phyloP scores from a whole-genome alignment of 495 filamentous ascomycete genomes.

The Podospora australis region DNA sequence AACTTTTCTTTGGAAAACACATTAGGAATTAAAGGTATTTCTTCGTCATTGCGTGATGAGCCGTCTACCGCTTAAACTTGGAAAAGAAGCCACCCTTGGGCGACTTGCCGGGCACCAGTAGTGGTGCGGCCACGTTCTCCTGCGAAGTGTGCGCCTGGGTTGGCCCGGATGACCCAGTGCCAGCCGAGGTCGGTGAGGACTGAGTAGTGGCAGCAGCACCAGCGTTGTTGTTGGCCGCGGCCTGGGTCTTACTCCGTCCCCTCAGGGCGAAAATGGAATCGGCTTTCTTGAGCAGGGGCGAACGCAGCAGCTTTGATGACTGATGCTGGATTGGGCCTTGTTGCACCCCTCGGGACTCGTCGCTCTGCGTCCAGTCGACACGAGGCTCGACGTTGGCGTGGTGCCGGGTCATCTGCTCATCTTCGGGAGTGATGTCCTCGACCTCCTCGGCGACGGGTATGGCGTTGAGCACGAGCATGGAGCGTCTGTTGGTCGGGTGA shows the following conservation, averaged over 20 bases:
- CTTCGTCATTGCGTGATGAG: no score
- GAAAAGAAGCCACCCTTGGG: no score
- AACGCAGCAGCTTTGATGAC: not conserved
- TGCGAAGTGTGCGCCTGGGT: no score
- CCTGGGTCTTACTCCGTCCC: not conserved
- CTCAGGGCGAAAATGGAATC: not conserved
- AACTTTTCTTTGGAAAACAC: no score
- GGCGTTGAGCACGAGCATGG: slow-evolving; percentile 10
- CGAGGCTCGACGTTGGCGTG: slow-evolving; percentile 19
- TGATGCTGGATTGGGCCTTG: not conserved
- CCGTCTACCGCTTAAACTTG: no score
- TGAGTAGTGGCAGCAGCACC: slow-evolving; percentile 1
- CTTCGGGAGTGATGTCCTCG: slow-evolving; percentile 4
- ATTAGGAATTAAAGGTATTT: no score
- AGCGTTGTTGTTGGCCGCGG: no score
- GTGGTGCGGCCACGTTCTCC: no score
- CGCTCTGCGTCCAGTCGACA: slow-evolving; percentile 34
- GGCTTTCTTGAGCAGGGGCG: not conserved
- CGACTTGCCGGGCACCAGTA: no score
- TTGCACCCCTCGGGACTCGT: not conserved
- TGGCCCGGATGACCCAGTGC: no score
- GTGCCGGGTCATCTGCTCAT: slow-evolving; percentile 3
- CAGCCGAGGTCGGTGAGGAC: no score
- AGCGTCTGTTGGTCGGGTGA: slow-evolving; percentile 3
- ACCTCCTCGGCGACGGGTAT: not conserved